Conservation (phyloP, 2,329 filamentous ascomycete genomes). For the Cordyceps cicadae region DNA sequence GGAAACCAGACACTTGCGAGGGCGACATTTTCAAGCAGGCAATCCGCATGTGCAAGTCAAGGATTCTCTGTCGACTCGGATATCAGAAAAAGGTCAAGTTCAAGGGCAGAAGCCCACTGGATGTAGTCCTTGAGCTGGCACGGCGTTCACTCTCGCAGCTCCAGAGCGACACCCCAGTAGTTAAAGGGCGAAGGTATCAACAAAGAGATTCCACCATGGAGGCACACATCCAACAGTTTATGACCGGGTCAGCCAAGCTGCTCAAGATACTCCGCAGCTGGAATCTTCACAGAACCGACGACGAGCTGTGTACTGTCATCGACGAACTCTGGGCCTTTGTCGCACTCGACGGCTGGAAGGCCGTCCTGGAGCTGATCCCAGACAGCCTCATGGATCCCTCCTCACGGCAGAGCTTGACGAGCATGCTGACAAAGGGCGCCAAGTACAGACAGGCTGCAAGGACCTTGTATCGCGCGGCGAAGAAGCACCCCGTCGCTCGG, state of each 20-base stretch:
- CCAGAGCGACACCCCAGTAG: not conserved
- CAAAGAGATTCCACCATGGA: not conserved
- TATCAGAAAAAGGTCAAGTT: not conserved
- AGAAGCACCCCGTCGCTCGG: not conserved
- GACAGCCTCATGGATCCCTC: not conserved
- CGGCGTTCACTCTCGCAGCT: not conserved
- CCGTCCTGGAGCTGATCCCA: constrained; percentile 1
- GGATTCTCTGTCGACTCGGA: not conserved
- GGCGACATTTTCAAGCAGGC: not conserved
- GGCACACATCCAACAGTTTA: not conserved
- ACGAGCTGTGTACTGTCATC: not conserved
- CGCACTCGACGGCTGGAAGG: not conserved
- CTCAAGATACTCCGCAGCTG: not conserved
- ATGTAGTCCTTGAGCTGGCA: not conserved
- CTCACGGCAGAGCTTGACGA: not conserved
- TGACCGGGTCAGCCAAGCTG: not conserved
- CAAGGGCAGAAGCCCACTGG: not conserved
- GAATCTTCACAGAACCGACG: not conserved
- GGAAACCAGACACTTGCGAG: not conserved
- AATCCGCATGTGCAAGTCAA: not conserved
- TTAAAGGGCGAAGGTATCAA: not conserved
- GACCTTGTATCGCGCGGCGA: not conserved
- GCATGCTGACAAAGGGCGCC: not conserved
- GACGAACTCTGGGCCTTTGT: not conserved
- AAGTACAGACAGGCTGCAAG: not conserved